Percentiles rank a stretch among this genome's conserved stretches.
phyloP scores from a whole-genome alignment of 2,329 filamentous ascomycete genomes.

The Parastagonospora avenae region DNA sequence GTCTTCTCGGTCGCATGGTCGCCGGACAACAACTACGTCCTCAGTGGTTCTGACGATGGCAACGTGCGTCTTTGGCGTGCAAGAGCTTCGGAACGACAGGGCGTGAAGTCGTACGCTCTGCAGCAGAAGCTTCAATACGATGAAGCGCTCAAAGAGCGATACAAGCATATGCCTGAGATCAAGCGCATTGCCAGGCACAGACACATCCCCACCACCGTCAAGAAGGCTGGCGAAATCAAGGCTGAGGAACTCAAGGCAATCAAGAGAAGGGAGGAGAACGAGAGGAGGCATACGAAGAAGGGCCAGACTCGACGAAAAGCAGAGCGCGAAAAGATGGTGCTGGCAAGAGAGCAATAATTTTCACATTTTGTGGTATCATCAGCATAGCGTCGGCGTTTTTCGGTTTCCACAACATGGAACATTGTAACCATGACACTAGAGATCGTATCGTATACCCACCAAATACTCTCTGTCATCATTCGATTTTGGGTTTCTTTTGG shows the following conservation, averaged over 20 bases:
- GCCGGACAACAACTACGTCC: slow-evolving; percentile 85
- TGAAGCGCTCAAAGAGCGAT: slow-evolving; percentile 79
- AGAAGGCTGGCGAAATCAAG: slow-evolving; percentile 97
- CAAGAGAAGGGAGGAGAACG: slow-evolving; percentile 92
- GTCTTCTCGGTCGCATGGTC: slow-evolving; percentile 87
- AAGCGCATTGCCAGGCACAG: slow-evolving; percentile 87
- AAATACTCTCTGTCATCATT: not conserved
- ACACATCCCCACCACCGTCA: slow-evolving; percentile 88
- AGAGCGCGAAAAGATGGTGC: slow-evolving; percentile 91
- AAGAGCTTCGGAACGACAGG: slow-evolving; percentile 80
- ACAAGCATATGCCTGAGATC: slow-evolving; percentile 95
- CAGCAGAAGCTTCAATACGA: slow-evolving; percentile 92
- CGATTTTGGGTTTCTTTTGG: not conserved
- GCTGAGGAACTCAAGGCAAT: slow-evolving; percentile 82
- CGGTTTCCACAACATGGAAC: not conserved
- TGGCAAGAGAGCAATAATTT: slow-evolving; percentile 66
- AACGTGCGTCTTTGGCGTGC: slow-evolving; percentile 90
- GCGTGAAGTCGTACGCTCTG: slow-evolving; percentile 83
- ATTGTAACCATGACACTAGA: not conserved
- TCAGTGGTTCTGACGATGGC: slow-evolving; percentile 92
- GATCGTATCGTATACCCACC: slow-evolving; percentile 5
- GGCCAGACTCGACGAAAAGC: slow-evolving; percentile 73
- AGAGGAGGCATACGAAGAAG: slow-evolving; percentile 88
- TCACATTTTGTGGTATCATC: slow-evolving; percentile 6
- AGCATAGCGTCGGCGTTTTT: slow-evolving; percentile 47